Evolutionary conservation across 2,329 filamentous ascomycete species (phyloP).

Genomic region (Ceratocystis ficicola): DNA sequence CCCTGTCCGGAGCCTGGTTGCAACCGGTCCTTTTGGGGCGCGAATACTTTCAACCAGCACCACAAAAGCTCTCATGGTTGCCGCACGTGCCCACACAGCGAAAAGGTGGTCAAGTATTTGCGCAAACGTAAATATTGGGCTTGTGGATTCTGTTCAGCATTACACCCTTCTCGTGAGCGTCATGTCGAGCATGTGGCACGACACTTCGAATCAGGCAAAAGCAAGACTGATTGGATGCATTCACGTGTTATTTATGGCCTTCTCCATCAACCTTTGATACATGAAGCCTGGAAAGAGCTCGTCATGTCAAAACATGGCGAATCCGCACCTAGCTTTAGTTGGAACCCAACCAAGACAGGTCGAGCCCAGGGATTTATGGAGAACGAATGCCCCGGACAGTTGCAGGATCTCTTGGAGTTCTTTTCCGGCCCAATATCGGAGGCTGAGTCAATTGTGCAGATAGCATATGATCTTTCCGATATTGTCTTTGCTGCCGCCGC

Average conservation of each 20-base stretch:
- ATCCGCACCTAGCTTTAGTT: slow-evolving; percentile 48
- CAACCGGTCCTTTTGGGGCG: slow-evolving; percentile 55
- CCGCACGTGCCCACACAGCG: slow-evolving; percentile 52
- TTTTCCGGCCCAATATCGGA: slow-evolving; percentile 48
- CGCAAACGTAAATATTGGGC: slow-evolving; percentile 56
- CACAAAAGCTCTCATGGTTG: slow-evolving; percentile 54
- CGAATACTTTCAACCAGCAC: slow-evolving; percentile 56
- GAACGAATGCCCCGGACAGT: slow-evolving; percentile 49
- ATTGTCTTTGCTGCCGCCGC: slow-evolving; percentile 31
- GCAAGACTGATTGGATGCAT: slow-evolving; percentile 55
- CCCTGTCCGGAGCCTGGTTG: slow-evolving; percentile 51
- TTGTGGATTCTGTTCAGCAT: slow-evolving; percentile 54
- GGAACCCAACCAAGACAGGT: slow-evolving; percentile 46
- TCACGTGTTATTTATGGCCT: slow-evolving; percentile 56
- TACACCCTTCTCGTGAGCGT: slow-evolving; percentile 51
- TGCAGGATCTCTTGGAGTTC: slow-evolving; percentile 54
- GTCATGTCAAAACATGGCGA: slow-evolving; percentile 44
- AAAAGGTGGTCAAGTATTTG: slow-evolving; percentile 50
- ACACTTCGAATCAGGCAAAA: slow-evolving; percentile 53
- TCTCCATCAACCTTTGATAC: slow-evolving; percentile 52
- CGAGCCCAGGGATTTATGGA: slow-evolving; percentile 47
- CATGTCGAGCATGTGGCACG: slow-evolving; percentile 56
- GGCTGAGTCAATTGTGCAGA: slow-evolving; percentile 43
- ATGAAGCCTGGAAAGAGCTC: slow-evolving; percentile 49
- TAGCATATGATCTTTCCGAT: slow-evolving; percentile 47